These are phyloP conservation scores for Anthostomella pinea DNA, from an alignment of 2,329 filamentous ascomycete species.

Conservation along the genomic window DNA sequence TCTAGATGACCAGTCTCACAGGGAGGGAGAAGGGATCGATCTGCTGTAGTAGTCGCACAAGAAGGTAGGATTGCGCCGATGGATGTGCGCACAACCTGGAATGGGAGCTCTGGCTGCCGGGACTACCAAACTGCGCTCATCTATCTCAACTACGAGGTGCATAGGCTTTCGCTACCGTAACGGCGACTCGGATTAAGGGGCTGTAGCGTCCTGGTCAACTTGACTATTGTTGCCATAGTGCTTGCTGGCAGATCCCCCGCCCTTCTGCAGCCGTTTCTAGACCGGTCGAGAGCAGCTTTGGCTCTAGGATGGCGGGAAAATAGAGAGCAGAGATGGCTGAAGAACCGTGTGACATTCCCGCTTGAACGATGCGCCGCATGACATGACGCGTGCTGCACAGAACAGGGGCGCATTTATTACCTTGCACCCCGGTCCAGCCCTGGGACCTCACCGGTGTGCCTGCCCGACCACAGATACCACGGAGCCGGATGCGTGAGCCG, in stretches of 20 bases:
- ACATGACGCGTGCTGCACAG: no score
- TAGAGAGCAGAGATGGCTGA: no score
- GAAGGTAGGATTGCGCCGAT: background rate
- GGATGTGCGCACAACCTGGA: background rate
- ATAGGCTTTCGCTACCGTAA: no score
- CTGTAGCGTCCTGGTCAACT: no score
- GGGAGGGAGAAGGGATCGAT: background rate
- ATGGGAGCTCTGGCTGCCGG: background rate
- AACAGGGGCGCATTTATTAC: background rate
- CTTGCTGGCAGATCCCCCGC: background rate
- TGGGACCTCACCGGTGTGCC: background rate
- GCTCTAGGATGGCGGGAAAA: no score
- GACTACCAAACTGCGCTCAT: no score
- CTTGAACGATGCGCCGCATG: no score
- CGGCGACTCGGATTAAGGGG: no score
- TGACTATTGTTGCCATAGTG: background rate
- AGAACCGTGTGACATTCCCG: no score
- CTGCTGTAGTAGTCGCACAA: slow-evolving; percentile 1
- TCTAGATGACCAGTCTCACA: no score
- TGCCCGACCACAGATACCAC: background rate
- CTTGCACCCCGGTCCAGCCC: background rate
- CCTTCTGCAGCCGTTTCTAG: background rate
- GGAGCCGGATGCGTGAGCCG: background rate
- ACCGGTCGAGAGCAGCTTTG: slow-evolving; percentile 3
- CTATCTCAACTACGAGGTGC: no score